Evolutionary conservation across 2,329 filamentous ascomycete species (phyloP).

Genomic region (Sphaerulina populicola): DNA sequence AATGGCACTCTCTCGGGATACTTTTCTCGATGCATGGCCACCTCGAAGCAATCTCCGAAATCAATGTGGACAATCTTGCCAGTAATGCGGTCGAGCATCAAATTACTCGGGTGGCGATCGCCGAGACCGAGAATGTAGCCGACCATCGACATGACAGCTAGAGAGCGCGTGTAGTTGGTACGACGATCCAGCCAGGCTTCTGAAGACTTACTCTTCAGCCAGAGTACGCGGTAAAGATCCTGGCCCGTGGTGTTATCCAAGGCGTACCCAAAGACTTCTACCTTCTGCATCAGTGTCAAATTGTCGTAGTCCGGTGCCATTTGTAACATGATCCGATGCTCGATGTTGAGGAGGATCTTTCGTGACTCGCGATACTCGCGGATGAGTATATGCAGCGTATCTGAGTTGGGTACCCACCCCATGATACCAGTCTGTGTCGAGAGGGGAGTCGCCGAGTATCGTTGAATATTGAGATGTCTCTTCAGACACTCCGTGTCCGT

Average conservation of each 20-base stretch:
- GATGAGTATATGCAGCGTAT: conserved; percentile 93
- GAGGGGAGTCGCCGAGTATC: conserved; percentile 91
- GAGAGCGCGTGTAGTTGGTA: conserved; percentile 95
- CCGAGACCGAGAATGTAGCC: conserved; percentile 96
- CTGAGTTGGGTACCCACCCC: conserved; percentile 95
- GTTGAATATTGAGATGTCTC: conserved; percentile 89
- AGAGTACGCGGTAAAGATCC: conserved; percentile 93
- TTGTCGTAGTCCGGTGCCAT: conserved; percentile 99
- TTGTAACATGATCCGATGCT: conserved; percentile 98
- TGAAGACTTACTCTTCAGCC: conserved; percentile 97
- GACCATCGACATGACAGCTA: conserved; percentile 99
- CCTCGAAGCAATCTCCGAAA: conserved; percentile 98
- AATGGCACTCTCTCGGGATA: conserved; percentile 97
- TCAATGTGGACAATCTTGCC: conserved; percentile 98
- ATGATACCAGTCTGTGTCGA: conserved; percentile 93
- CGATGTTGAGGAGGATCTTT: conserved; percentile 96
- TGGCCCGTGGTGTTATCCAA: conserved; percentile 98
- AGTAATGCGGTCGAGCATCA: conserved; percentile 92
- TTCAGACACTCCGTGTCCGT: conserved; percentile 97
- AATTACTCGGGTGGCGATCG: conserved; percentile 92
- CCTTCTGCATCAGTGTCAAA: conserved; percentile 98
- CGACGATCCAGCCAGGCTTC: conserved; percentile 95
- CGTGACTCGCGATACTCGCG: conserved; percentile 94
- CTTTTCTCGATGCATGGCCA: conserved; percentile 98
- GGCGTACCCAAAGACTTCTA: conserved; percentile 97